Evolutionary conservation across 2,329 filamentous ascomycete genomes (phyloP), one percentile per base, ranked within the genome.

Genomic region (Diaporthe humulicola): DNA sequence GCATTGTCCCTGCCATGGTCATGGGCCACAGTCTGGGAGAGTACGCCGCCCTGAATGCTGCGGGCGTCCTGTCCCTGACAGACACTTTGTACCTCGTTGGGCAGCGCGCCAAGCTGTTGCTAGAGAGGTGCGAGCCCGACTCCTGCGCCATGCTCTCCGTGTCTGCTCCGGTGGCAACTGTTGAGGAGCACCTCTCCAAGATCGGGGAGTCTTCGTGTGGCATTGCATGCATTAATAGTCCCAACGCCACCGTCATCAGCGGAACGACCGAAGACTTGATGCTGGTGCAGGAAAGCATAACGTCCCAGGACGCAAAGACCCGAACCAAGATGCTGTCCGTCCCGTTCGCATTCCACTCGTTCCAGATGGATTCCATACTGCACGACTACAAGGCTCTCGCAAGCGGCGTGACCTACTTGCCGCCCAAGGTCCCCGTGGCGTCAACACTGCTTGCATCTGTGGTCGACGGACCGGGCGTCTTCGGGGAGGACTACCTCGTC

Each of bases 61-160:
- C 92, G 72, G 92, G 91, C 60, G 91, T 94, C 33, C 84, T 93
- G 42, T 92, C 91, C 19, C 90, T 89, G 25, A 88, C 88, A 76
- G 92, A 94, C 79, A 90, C 92, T 79, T 87, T 95, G 45, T 90
- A 90, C 75, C 85, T 94, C 3, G 91, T 94, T 33, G 92, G 93
- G 48, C 83, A 85, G 73, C 88, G 93, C 76, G 92, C 92, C 25
- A 84, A 88, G 79, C 84, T 93, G 19, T 84, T 94, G 5, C 87
- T 91, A 61, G 84, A 89, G 72, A 87, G 89, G 76, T 94, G 92
- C 83, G 89, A 87, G 28, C 85, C 87, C 25, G 88, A 90, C 73
- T 92, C 89, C 3, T 92, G 94, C 79, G 87, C 87, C 40, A 88
- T 87, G 85, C 78, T 87, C 60, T 83, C 84, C 40, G 81, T 86